Evolutionary conservation across 352 stramenopile species (phyloP).

Genomic region (Globisporangium cystogenes): DNA sequence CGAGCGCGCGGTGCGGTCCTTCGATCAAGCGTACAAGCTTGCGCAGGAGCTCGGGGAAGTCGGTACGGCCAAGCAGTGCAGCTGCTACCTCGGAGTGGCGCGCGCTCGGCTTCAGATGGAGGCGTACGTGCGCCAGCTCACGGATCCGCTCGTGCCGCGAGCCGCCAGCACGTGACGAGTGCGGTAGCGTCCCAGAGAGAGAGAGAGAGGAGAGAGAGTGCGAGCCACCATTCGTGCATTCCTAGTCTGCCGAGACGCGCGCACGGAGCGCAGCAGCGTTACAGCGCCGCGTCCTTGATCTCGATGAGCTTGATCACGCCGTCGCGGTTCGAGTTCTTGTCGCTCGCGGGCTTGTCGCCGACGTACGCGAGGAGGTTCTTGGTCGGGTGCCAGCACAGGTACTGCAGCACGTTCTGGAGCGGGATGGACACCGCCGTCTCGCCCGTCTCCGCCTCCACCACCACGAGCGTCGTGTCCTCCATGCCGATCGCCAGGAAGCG

Average conservation of each 20-base stretch:
- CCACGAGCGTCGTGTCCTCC: conserved; percentile 65
- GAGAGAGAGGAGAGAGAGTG: too few species aligned
- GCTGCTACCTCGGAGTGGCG: conserved; percentile 77
- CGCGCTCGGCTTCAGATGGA: conserved; percentile 63
- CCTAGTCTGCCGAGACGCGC: neutral
- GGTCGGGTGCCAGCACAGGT: conserved; percentile 76
- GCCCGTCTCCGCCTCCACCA: conserved; percentile 59
- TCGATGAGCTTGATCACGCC: conserved; percentile 84
- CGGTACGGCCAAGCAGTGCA: conserved; percentile 71
- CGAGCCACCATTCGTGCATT: neutral
- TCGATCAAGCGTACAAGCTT: conserved; percentile 76
- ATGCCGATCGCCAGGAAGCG: conserved; percentile 70
- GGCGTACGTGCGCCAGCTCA: conserved; percentile 45
- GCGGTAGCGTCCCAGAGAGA: too few species aligned
- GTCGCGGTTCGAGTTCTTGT: conserved; percentile 79
- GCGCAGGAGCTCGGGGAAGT: conserved; percentile 59
- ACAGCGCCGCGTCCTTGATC: conserved; percentile 34
- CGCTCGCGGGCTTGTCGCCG: conserved; percentile 65
- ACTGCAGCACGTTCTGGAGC: conserved; percentile 68
- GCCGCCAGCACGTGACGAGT: conserved; percentile 5
- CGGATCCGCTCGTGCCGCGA: conserved; percentile 11
- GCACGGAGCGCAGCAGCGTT: conserved; percentile 1
- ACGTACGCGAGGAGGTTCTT: conserved; percentile 84
- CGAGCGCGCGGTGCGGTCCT: conserved; percentile 64
- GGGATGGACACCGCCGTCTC: conserved; percentile 52